Conservation (phyloP, 2,329 filamentous ascomycete species). For the Daldinia eschscholtzii region DNA sequence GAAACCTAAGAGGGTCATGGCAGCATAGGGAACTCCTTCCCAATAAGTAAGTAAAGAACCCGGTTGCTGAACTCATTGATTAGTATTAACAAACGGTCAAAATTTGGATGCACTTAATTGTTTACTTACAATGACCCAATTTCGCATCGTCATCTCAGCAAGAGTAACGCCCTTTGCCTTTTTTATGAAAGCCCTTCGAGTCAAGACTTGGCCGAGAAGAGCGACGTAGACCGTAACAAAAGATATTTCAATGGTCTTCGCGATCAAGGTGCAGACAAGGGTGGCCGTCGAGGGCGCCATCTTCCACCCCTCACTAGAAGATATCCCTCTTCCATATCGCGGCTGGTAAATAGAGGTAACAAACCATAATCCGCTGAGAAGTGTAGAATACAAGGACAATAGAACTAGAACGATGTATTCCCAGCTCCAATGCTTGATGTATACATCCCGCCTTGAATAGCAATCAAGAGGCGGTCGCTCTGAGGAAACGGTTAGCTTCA, state of each 20-base stretch:
- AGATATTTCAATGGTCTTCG: constrained; percentile 81
- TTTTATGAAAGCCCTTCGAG: constrained; percentile 73
- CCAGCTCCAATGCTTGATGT: constrained; percentile 57
- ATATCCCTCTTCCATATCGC: constrained; percentile 70
- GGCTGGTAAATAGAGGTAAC: constrained; percentile 72
- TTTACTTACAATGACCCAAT: constrained; percentile 71
- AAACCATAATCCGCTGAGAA: constrained; percentile 75
- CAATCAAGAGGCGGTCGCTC: constrained; percentile 49
- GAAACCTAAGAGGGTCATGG: constrained; percentile 71
- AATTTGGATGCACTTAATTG: neutral
- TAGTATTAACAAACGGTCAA: constrained; percentile 1
- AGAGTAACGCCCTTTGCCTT: constrained; percentile 75
- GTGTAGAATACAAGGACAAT: constrained; percentile 72
- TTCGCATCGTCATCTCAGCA: constrained; percentile 82
- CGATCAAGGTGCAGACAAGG: constrained; percentile 74
- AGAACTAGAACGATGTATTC: constrained; percentile 61
- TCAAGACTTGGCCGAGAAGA: constrained; percentile 80
- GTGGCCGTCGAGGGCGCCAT: constrained; percentile 74
- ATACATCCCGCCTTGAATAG: constrained; percentile 49
- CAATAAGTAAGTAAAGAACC: constrained; percentile 79
- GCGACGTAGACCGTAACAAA: constrained; percentile 84
- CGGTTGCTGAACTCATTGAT: constrained; percentile 62
- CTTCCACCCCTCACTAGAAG: constrained; percentile 60
- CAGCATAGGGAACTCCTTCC: constrained; percentile 73
- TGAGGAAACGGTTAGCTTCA: constrained; percentile 28